A percentile compares a stretch with the other conserved stretches of the same genome.
phyloP scores from a whole-genome alignment of 2,329 filamentous ascomycete species.

The Colletotrichum truncatum region DNA sequence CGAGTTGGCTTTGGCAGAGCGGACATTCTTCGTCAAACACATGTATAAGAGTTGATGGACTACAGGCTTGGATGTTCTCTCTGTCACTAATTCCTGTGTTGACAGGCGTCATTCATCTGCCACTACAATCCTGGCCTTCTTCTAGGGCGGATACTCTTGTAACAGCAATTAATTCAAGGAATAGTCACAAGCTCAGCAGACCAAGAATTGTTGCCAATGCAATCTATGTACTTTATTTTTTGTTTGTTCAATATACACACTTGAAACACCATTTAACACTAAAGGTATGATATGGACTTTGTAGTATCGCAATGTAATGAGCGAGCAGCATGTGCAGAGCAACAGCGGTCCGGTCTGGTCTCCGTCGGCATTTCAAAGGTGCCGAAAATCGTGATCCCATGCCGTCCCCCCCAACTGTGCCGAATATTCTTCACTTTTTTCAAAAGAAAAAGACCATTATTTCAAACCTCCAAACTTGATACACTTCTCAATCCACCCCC shows the following conservation, averaged over 20 bases:
- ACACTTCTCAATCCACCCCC: slow-evolving; percentile 29
- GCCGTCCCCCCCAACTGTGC: too few species aligned
- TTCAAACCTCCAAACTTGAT: slow-evolving; percentile 29
- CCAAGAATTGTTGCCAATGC: background rate
- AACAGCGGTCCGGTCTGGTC: background rate
- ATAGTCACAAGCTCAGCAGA: background rate
- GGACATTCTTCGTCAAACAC: too few species aligned
- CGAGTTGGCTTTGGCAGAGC: too few species aligned
- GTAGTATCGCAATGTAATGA: background rate
- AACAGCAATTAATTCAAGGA: background rate
- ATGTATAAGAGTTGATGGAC: too few species aligned
- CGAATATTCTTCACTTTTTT: background rate
- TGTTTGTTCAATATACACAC: slow-evolving; percentile 24
- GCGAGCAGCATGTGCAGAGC: background rate
- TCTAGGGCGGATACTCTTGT: too few species aligned
- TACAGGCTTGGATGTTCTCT: too few species aligned
- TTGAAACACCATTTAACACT: slow-evolving; percentile 14
- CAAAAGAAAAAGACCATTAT: background rate
- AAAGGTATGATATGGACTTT: slow-evolving; percentile 4
- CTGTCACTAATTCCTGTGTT: too few species aligned
- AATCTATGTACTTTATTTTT: background rate
- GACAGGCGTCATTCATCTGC: too few species aligned
- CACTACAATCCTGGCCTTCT: too few species aligned
- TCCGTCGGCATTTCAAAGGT: too few species aligned
- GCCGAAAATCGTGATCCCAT: too few species aligned